These are phyloP conservation scores for Mycena crocata DNA, from an alignment of 768 basidiomycete genomes.

Conservation along the genomic window DNA sequence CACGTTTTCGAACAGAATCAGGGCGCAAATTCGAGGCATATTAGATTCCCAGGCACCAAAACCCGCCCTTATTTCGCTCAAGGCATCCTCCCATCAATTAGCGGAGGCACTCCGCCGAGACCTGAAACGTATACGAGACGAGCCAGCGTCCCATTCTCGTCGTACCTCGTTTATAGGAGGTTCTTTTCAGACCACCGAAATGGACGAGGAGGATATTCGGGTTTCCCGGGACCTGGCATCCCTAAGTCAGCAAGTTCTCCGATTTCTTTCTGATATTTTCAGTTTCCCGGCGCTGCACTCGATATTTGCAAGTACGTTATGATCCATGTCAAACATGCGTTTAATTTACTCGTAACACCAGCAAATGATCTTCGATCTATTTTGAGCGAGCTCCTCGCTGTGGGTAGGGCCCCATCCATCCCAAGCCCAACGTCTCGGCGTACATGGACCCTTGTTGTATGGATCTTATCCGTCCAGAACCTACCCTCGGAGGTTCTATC, in stretches of 20 bases:
- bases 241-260: conserved; percentile 67
- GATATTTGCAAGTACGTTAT: conserved; percentile 61
- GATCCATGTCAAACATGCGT: conserved; percentile 8
- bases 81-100: conserved; percentile 47
- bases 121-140: conserved; percentile 51
- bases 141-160: conserved; percentile 47
- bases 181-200: conserved; percentile 29
- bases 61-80: conserved; percentile 45
- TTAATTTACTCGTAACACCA: conserved; percentile 36
- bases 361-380: conserved; percentile 58
- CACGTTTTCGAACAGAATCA: conserved; percentile 60
- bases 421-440: conserved; percentile 56
- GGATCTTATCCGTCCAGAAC: conserved; percentile 61
- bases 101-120: conserved; percentile 62
- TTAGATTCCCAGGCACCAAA: conserved; percentile 24
- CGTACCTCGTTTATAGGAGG: conserved; percentile 20
- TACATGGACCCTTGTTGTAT: conserved; percentile 59
- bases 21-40: conserved; percentile 39
- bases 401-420: conserved; percentile 50
- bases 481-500: conserved; percentile 56
- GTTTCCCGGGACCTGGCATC: conserved; percentile 53
- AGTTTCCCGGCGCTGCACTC: conserved; percentile 56
- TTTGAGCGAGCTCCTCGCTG: conserved; percentile 56
- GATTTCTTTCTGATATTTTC: conserved; percentile 63
- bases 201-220: conserved; percentile 52